Evolutionary conservation across 78 protist genomes (phyloP), one percentile per base, ranked within the genome.

Genomic region (Cavenderia fasciculata): DNA sequence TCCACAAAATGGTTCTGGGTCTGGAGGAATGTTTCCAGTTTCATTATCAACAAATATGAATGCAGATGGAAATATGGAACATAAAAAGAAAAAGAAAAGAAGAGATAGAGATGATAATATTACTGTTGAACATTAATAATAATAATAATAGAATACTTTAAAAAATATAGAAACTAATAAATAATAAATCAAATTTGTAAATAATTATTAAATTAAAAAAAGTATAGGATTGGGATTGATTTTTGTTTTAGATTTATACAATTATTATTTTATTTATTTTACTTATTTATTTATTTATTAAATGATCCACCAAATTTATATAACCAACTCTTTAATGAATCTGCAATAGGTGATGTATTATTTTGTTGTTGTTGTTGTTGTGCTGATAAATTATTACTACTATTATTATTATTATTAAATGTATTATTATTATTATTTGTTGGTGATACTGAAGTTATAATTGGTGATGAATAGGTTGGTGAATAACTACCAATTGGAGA

Each of bases 311-410:
- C n/a, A 21, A 63, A 63, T 21, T 36, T 63, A n/a, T 63, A 38
- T 8, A 63, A 63, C 51, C 33, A 63, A 38, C 8, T 63, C 72
- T 63, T 63, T 7, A 63, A 34, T 63, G 72, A 63, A 63, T 63
- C 72, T 7, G 72, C 47, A 36, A 63, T 63, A 6, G 72, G 72
- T 36, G 72, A 47, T 27, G 72, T 40, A 31, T 21, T 25, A 61
- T 5, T 63, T 14, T 8, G n/a, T 75, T 75, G 12, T 33, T 61
- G 10, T 46, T 43, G 10, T 59, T 63, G 36, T 63, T 63, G 72
- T 63, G 12, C 8, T 7, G 2, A 63, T 36, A 3, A 52, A 21
- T 3, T 52, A 21, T 10, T 21, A 21, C 21, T 52, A 19, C n/a
- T 52, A 19, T 12, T 52, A 21, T 4, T 52, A 19, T 52, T 4